Conservation (phyloP, 1,139 yeast genomes). For the Yamadazyma triangularis region DNA sequence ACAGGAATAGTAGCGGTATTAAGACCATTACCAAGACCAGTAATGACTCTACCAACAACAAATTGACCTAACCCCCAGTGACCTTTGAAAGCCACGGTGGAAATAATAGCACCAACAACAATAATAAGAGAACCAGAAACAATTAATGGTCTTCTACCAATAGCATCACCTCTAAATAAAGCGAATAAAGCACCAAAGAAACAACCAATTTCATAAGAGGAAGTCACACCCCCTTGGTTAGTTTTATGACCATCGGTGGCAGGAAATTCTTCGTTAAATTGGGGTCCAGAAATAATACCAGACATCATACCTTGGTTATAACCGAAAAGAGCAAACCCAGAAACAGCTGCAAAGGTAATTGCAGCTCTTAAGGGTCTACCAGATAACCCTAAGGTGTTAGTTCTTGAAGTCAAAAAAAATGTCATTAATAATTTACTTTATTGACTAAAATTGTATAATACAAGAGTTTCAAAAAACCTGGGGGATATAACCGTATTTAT, state of each 20-base stretch:
- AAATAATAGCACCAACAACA: constrained; percentile 60
- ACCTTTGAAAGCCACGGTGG: constrained; percentile 51
- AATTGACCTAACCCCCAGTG: constrained; percentile 59
- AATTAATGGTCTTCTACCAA: constrained; percentile 66
- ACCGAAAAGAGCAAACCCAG: constrained; percentile 69
- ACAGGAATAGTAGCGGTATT: constrained; percentile 79
- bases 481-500: neutral
- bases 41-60: constrained; percentile 66
- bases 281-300: constrained; percentile 59
- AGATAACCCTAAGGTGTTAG: constrained; percentile 43
- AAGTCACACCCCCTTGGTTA: constrained; percentile 64
- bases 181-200: constrained; percentile 69
- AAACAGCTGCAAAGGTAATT: constrained; percentile 55
- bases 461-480: neutral
- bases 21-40: constrained; percentile 79
- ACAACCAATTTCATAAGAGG: constrained; percentile 75
- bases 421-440: constrained; percentile 3
- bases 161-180: constrained; percentile 55
- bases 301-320: constrained; percentile 82
- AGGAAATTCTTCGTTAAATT: constrained; percentile 58
- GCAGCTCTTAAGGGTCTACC: constrained; percentile 42
- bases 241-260: constrained; percentile 36
- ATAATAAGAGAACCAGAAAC: constrained; percentile 56
- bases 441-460: too few species aligned
- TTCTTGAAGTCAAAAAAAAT: constrained; percentile 19